Evolutionary conservation across 805 yeast species (phyloP).

Genomic region (Saccharomycopsis fibuligera): DNA sequence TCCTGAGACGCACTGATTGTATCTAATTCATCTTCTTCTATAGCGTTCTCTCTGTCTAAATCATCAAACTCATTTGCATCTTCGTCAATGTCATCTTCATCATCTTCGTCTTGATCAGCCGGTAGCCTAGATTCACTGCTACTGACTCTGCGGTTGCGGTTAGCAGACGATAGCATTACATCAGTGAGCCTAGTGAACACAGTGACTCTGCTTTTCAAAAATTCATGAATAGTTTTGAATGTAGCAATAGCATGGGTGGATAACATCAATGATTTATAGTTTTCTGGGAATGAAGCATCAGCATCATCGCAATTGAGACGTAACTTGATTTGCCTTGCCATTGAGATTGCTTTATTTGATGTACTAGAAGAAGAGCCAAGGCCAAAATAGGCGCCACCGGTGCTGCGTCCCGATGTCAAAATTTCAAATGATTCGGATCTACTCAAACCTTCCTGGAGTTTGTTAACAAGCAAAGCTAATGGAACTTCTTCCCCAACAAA

Average conservation of each 20-base stretch:
- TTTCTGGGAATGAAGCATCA: slow-evolving; percentile 25
- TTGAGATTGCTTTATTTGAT: slow-evolving; percentile 45
- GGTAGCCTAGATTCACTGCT: too few relatives aligned
- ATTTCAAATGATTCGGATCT: slow-evolving; percentile 71
- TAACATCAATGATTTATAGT: slow-evolving; percentile 30
- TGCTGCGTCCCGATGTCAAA: slow-evolving; percentile 31
- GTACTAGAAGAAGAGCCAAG: slow-evolving; percentile 11
- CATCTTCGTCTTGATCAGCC: slow-evolving; percentile 21
- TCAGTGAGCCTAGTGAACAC: slow-evolving; percentile 24
- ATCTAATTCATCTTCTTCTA: slow-evolving; percentile 19
- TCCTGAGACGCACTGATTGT: background rate
- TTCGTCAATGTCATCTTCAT: slow-evolving; percentile 23
- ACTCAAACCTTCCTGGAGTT: slow-evolving; percentile 67
- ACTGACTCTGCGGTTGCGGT: background rate
- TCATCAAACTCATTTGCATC: slow-evolving; percentile 9
- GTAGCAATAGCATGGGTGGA: slow-evolving; percentile 59
- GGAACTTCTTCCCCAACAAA: slow-evolving; percentile 27
- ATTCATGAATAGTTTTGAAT: slow-evolving; percentile 44
- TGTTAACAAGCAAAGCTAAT: slow-evolving; percentile 41
- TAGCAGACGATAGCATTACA: background rate
- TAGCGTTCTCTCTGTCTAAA: slow-evolving; percentile 8
- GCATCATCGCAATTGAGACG: slow-evolving; percentile 39
- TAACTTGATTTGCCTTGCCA: slow-evolving; percentile 68
- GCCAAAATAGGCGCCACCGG: slow-evolving; percentile 7
- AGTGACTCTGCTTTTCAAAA: slow-evolving; percentile 37